phyloP scores from a whole-genome alignment of 139 green algal genomes.

The Spirogloea muscicola region DNA sequence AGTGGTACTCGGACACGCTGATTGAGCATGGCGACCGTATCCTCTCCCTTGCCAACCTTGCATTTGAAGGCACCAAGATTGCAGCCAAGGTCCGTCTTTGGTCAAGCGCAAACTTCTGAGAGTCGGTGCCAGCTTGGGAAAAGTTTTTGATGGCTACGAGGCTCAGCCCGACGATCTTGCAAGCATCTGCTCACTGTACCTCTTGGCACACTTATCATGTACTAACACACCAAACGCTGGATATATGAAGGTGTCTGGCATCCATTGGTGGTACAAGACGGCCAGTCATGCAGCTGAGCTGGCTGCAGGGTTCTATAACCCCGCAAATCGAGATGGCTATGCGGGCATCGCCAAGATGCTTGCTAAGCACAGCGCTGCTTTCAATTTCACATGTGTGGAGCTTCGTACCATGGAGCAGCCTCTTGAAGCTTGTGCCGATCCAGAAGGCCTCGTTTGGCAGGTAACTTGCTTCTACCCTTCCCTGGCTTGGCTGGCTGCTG shows the following conservation, averaged over 20 bases:
- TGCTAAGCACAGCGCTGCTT: constrained; percentile 55
- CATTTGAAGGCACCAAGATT: constrained; percentile 32
- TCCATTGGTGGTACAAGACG: constrained; percentile 97
- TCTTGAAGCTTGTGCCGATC: constrained; percentile 66
- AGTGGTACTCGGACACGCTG: constrained; percentile 83
- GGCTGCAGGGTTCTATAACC: constrained; percentile 93
- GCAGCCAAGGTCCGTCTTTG: constrained; percentile 27
- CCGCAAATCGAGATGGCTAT: constrained; percentile 52
- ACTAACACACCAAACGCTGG: too few species aligned
- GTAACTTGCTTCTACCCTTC: constrained; percentile 43
- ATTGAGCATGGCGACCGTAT: constrained; percentile 77
- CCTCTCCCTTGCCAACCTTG: constrained; percentile 53
- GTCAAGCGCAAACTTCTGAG: too few species aligned
- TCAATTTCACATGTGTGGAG: constrained; percentile 95
- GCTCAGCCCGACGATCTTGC: too few species aligned
- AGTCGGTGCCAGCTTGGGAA: too few species aligned
- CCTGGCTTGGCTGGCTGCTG: too few species aligned
- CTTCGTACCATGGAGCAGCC: constrained; percentile 93
- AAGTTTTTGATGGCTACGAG: too few species aligned
- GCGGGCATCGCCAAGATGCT: constrained; percentile 52
- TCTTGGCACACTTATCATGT: too few species aligned
- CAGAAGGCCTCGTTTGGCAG: constrained; percentile 67
- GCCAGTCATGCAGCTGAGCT: constrained; percentile 86
- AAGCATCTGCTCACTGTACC: too few species aligned
- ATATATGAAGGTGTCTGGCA: constrained; percentile 89